Percentiles rank a stretch among this genome's conserved stretches.
Conservation (phyloP, 2,329 filamentous ascomycete genomes). For the Laburnicola sp. region DNA sequence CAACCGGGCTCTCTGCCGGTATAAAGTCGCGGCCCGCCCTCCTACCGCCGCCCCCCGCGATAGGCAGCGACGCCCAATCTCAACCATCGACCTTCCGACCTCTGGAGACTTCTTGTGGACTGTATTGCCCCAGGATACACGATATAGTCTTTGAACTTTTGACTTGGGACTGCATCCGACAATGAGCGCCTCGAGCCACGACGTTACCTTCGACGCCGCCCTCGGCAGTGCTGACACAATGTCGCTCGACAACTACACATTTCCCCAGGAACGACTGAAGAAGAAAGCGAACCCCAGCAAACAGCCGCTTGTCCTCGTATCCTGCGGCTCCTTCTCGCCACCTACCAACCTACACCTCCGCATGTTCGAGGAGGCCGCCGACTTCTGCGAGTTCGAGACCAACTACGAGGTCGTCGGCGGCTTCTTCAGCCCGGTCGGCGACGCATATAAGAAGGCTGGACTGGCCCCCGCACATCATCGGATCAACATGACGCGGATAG, state of each 20-base stretch:
- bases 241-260: conserved; percentile 58
- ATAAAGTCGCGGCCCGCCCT: conserved; percentile 14
- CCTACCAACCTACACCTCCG: conserved; percentile 76
- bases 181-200: conserved; percentile 31
- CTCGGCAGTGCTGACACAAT: conserved; percentile 33
- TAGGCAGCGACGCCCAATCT: conserved; percentile 1
- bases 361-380: conserved; percentile 86
- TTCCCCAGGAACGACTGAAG: conserved; percentile 64
- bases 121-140: too few relatives aligned
- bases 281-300: conserved; percentile 58
- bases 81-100: background rate
- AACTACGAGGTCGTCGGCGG: conserved; percentile 85
- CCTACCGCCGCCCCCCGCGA: conserved; percentile 1
- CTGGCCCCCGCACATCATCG: conserved; percentile 72
- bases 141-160: background rate
- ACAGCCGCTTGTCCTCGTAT: conserved; percentile 68
- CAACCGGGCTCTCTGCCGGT: conserved; percentile 7
- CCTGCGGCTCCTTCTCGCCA: conserved; percentile 72
- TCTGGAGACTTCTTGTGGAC: too few relatives aligned
- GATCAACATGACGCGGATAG: conserved; percentile 84
- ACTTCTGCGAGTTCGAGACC: conserved; percentile 70
- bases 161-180: conserved; percentile 10
- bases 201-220: conserved; percentile 25
- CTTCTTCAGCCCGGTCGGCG: conserved; percentile 77
- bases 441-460: conserved; percentile 78